Evolutionary conservation across 345 rosid species (phyloP).

Genomic region (Eucalyptus erythrocorys): DNA sequence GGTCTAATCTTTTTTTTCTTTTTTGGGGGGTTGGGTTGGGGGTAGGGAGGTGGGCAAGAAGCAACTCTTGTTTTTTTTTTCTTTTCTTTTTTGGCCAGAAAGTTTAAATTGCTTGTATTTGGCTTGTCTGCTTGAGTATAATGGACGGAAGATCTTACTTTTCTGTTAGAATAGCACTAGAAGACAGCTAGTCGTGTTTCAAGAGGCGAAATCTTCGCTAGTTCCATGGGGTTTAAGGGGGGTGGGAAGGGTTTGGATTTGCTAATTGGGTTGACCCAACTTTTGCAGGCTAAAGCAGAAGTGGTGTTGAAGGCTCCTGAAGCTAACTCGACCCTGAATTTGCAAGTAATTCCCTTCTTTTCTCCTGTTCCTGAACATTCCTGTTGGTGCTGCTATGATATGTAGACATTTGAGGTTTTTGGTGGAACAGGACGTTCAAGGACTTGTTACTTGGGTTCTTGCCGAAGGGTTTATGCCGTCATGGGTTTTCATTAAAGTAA

Average conservation of each 20-base stretch:
- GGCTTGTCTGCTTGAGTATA: background rate
- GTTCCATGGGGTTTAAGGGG: background rate
- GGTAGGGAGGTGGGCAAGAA: background rate
- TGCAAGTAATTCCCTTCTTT: conserved; percentile 32
- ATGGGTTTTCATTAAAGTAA: conserved; percentile 86
- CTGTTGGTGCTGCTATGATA: background rate
- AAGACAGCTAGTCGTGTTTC: background rate
- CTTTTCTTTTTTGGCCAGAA: background rate
- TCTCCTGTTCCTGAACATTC: background rate
- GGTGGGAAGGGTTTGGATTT: background rate
- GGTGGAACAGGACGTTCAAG: conserved; percentile 71
- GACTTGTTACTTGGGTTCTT: conserved; percentile 97
- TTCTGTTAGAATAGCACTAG: background rate
- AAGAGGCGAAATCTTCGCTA: background rate
- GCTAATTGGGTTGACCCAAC: background rate
- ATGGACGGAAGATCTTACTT: background rate
- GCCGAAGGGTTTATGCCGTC: conserved; percentile 88
- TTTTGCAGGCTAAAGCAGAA: conserved; percentile 74
- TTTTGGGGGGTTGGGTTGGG: too few species aligned
- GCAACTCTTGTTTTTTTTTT: background rate
- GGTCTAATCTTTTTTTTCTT: background rate
- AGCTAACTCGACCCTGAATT: conserved; percentile 41
- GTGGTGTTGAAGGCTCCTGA: conserved; percentile 56
- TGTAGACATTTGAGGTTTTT: background rate
- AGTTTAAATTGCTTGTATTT: background rate